Evolutionary conservation across 768 basidiomycete genomes (phyloP), one percentile per base, ranked within the genome.

Genomic region (Leccinellum rugosiceps): DNA sequence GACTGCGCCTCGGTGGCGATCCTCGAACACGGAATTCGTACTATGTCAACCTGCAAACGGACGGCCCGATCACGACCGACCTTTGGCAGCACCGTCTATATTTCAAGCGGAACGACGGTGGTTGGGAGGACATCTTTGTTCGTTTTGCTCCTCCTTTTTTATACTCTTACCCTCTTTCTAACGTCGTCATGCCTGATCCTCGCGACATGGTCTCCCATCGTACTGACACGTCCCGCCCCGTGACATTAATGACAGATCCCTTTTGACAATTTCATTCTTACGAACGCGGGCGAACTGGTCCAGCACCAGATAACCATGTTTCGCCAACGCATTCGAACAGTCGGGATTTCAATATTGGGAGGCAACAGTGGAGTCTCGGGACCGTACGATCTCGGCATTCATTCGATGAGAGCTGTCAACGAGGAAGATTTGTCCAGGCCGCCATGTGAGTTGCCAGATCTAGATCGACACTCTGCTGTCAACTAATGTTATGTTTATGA

Each of bases 41-140:
- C 78, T 95, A 89, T 63, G 88, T 93, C 49, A 98, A 98, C 73
- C 76, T 98, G 47, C 94, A 97, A 71, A 96, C 94, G 3, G 89
- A 93, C 52, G 89, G 90, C 1, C 80, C 84, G 45, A 78, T 90
- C 50, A 81, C 85, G 50, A 88, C 85, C 35, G 93, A 96, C 69
- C 76, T 98, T n/a, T 98, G 91, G 87, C 96, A 97, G 68, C 94
- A 98, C 63, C 82, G 92, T 32, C 77, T 98, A n/a, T 91, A 83
- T 73, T 90, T 94, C 69, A 77, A 80, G 50, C 80, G 82, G 54
- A 75, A 77, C 26, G 81, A 86, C 56, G 80, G 83, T 25, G 74
- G 77, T 4, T 95, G 93, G 93, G 88, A 94, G 69, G 86, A 92
- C 65, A 70, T 95, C 15, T 86, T 86, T 65, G 92, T 91, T 61